Base-by-base conservation (phyloP, 2,329 filamentous ascomycete species). In the Aspergillus proliferans region DNA sequence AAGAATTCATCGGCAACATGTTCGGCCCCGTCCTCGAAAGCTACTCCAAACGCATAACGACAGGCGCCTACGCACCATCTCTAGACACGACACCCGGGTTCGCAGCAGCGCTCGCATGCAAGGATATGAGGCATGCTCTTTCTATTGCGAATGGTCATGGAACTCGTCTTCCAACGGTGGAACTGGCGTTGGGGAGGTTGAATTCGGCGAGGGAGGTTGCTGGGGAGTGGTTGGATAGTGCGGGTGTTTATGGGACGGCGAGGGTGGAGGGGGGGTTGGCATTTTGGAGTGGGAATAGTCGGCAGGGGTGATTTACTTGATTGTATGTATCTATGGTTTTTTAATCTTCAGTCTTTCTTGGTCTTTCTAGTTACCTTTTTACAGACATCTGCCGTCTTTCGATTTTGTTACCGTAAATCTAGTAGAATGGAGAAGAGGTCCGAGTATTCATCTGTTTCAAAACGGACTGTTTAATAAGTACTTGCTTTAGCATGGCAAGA, bases 1-100 rank as follows among this genome's bases (percentile, higher is more conserved):
- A 78, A 43, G 53, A 67, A 0, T 65, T 80, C 0, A 63, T 78
- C 12, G 14, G 14, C 62, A 48, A 52, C 22, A 55, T 59, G 47
- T 58, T 57, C 41, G 56, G 56, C 10, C 44, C 53, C 1, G 51
- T 56, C 2, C 41, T 54, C 2, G 40, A 54, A 28, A 53, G 53
- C 22, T 57, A 57, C 26, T 54, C 50, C 1, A 51, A 51, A 41
- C 55, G 56, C 6, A 54, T 58, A 2, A 58, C 56, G 4, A 52
- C 44, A 7, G 56, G 56, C 0, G 33, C 53, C 3, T 58, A 58
- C 48, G 56, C 56, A 36, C 56, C 56, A 4, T 45, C 50, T 0
- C 19, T 51, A 9, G 52, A 52, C 3, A 46, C 43, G 9, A 10
- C 39, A 21, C 52, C 55, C 0, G 55, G 53, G 3, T 58, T 59